phyloP scores from a whole-genome alignment of 2,329 filamentous ascomycete species.

The Teratosphaeria gauchensis region DNA sequence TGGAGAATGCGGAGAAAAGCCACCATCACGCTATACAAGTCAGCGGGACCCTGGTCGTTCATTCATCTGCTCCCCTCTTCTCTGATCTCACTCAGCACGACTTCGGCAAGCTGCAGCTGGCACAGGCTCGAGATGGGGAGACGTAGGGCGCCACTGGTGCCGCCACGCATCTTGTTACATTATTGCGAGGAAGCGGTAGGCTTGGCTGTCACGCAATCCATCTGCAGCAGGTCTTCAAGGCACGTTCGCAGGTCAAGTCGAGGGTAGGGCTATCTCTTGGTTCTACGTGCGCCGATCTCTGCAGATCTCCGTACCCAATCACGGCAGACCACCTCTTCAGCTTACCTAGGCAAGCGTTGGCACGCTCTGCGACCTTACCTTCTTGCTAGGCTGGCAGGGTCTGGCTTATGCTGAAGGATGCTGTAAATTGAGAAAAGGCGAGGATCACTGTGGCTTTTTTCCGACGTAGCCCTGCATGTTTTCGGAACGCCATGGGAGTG shows the following conservation, averaged over 20 bases:
- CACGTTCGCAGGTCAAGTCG: background rate
- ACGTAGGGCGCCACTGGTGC: background rate
- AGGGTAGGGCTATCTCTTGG: background rate
- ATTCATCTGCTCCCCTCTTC: background rate
- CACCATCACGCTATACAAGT: background rate
- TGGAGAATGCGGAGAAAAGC: conserved; percentile 10
- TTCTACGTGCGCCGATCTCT: background rate
- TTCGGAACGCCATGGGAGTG: background rate
- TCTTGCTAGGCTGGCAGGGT: background rate
- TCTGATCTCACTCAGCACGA: background rate
- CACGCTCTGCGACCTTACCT: background rate
- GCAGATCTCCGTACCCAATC: background rate
- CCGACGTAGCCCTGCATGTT: background rate
- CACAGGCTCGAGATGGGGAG: background rate
- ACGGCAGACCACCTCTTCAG: background rate
- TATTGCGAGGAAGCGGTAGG: background rate
- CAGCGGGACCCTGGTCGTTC: background rate
- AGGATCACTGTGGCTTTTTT: background rate
- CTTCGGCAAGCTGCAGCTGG: background rate
- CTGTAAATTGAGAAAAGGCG: background rate
- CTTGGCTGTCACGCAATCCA: background rate
- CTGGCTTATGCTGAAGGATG: background rate
- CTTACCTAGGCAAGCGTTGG: background rate
- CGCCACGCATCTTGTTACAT: background rate
- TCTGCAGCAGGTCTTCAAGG: background rate